These are phyloP conservation scores for Stenocarpella maydis DNA, from an alignment of 2,329 filamentous ascomycete species.

Conservation along the genomic window DNA sequence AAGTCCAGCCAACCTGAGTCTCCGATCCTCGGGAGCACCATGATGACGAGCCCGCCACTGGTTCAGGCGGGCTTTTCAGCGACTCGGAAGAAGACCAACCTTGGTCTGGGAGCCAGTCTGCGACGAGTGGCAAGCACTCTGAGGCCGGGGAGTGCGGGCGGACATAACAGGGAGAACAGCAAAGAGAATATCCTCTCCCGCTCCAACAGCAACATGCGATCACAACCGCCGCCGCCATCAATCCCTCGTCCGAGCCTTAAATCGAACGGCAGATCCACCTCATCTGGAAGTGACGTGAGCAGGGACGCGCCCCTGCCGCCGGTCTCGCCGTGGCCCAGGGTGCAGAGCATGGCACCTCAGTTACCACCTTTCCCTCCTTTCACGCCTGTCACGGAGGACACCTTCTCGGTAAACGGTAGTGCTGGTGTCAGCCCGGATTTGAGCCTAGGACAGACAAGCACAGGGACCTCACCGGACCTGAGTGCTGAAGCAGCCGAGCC, in stretches of 20 bases:
- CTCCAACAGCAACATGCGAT: background rate
- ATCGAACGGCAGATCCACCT: slow-evolving; percentile 1
- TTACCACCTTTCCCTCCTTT: slow-evolving; percentile 34
- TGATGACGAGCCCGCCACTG: slow-evolving; percentile 34
- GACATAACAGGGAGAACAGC: slow-evolving; percentile 26
- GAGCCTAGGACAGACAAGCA: slow-evolving; percentile 28
- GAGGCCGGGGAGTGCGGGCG: slow-evolving; percentile 27
- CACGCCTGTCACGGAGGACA: slow-evolving; percentile 35
- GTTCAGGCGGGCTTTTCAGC: slow-evolving; percentile 33
- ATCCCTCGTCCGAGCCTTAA: background rate
- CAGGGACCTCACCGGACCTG: slow-evolving; percentile 25
- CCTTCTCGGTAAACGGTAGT: slow-evolving; percentile 29
- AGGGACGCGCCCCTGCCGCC: slow-evolving; percentile 27
- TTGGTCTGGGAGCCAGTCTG: slow-evolving; percentile 31
- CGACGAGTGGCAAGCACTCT: slow-evolving; percentile 34
- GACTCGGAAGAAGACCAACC: slow-evolving; percentile 34
- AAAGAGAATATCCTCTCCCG: slow-evolving; percentile 5
- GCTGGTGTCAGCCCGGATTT: slow-evolving; percentile 21
- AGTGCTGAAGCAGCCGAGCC: slow-evolving; percentile 7
- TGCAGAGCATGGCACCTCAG: slow-evolving; percentile 36
- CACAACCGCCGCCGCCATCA: background rate
- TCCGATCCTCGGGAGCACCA: slow-evolving; percentile 29
- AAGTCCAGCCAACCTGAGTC: slow-evolving; percentile 32
- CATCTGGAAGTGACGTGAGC: slow-evolving; percentile 22
- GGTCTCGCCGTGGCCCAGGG: slow-evolving; percentile 31